A percentile compares a stretch with the other conserved stretches of the same genome.
phyloP scores from a whole-genome alignment of 1,284 basidiomycete genomes.

The Pterulicium gracile region DNA sequence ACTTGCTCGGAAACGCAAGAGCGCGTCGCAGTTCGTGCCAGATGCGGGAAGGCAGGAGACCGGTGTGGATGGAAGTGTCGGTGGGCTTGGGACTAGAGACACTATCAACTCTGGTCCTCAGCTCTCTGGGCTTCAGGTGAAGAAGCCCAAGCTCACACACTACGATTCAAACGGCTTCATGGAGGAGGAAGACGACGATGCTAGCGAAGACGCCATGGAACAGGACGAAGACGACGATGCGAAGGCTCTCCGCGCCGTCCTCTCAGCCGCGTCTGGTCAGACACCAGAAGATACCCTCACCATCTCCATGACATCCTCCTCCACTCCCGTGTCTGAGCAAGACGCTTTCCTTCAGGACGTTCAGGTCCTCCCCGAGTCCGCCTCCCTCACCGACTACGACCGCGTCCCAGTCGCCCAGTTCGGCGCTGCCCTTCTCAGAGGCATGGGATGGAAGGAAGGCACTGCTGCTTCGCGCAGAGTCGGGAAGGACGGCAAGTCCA shows the following conservation, averaged over 20 bases:
- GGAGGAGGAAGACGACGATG: constrained; percentile 20
- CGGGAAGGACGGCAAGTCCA: constrained; percentile 18
- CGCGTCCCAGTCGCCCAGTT: constrained; percentile 90
- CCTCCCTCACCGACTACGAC: constrained; percentile 80
- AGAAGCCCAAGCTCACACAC: constrained; percentile 25
- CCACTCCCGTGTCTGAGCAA: constrained; percentile 52
- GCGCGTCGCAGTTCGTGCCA: constrained; percentile 48
- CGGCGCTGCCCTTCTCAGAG: constrained; percentile 85
- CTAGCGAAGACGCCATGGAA: constrained; percentile 18
- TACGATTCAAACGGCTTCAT: constrained; percentile 19
- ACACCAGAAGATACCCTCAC: constrained; percentile 28
- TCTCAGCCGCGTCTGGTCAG: constrained; percentile 38
- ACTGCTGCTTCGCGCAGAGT: constrained; percentile 52
- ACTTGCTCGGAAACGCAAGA: constrained; percentile 47
- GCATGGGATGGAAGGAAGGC: constrained; percentile 95
- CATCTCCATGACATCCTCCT: constrained; percentile 46
- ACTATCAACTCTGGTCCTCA: constrained; percentile 61
- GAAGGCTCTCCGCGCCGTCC: constrained; percentile 60
- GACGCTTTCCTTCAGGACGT: constrained; percentile 80
- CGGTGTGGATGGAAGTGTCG: constrained; percentile 68
- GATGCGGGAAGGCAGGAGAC: constrained; percentile 48
- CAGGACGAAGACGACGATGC: constrained; percentile 47
- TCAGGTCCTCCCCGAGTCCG: constrained; percentile 61
- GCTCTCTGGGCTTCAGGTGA: constrained; percentile 47
- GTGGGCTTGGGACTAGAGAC: constrained; percentile 66